These are phyloP conservation scores for Nannizziopsis arthrosporioides DNA, from an alignment of 2,329 filamentous ascomycete genomes.

Conservation along the genomic window DNA sequence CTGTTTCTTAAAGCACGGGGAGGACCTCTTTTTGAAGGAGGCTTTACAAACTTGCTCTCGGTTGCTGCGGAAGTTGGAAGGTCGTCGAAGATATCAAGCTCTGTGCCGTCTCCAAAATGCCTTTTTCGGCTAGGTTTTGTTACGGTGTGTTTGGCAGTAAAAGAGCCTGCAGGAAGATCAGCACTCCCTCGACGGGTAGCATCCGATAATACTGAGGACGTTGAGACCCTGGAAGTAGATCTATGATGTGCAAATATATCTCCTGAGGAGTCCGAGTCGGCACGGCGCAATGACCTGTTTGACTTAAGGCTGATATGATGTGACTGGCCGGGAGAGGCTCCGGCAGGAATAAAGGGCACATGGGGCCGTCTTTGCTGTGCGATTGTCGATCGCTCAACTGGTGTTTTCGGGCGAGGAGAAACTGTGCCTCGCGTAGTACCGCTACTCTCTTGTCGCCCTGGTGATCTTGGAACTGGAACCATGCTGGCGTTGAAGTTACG, in stretches of 20 bases:
- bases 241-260: slow-evolving; percentile 38
- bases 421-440: slow-evolving; percentile 18
- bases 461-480: slow-evolving; percentile 22
- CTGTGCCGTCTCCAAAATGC: slow-evolving; percentile 82
- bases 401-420: slow-evolving; percentile 53
- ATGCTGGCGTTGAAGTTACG: slow-evolving; percentile 21
- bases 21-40: slow-evolving; percentile 57
- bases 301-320: slow-evolving; percentile 66
- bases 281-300: slow-evolving; percentile 60
- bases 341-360: slow-evolving; percentile 68
- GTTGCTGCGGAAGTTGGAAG: slow-evolving; percentile 72
- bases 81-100: slow-evolving; percentile 89
- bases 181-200: slow-evolving; percentile 37
- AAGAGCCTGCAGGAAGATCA: slow-evolving; percentile 40
- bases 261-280: slow-evolving; percentile 62
- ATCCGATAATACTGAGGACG: slow-evolving; percentile 34
- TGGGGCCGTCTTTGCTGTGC: slow-evolving; percentile 46
- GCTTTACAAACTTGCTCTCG: slow-evolving; percentile 73
- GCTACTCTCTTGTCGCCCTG: slow-evolving; percentile 29
- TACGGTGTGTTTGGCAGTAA: slow-evolving; percentile 55
- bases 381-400: slow-evolving; percentile 46
- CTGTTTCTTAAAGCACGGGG: slow-evolving; percentile 50
- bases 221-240: slow-evolving; percentile 31
- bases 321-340: slow-evolving; percentile 59
- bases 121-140: slow-evolving; percentile 58